Base-by-base conservation (phyloP, 2,329 filamentous ascomycete species). In the Penicillium expansum region DNA sequence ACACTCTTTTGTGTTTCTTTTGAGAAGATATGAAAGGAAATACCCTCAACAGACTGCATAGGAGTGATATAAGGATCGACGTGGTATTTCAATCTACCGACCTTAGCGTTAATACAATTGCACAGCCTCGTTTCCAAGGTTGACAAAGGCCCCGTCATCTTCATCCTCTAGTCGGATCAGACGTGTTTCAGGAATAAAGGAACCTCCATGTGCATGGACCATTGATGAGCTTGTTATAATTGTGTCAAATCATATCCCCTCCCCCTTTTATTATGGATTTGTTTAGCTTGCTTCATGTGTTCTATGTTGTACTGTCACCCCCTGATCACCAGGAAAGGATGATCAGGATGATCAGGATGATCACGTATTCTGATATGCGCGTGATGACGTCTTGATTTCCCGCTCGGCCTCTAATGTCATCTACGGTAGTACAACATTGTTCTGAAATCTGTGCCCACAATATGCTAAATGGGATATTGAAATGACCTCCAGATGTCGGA, bases 71-170 rank as follows among this genome's bases (percentile, higher is more conserved):
- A 39, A 47, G 27, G 59, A 61, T 61, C 59, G 47, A 42, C 56
- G 27, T 16, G 10, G 9, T 11, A 47, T 52, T 41, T 30, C 30
- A 53, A 58, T 60, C 57, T 38, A 51, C 43, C 47, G 13, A 51
- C 14, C 20, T 42, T 38, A 16, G 47, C 27, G 55, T 58, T 59
- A 44, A 38, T 44, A 42, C 45, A 35, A 37, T 49, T 59, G 60
- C 60, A 62, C 60, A 61, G 60, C 60, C 60, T 57, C 56, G 29
- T 51, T 54, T 18, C 9, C 35, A 13, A 38, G 35, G 35, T 18
- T 14, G 47, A 29, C 33, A 45, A 10, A n/a, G 22, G 20, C 24
- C 18, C 52, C 32, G 24, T 54, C 20, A 37, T 38, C 41, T 37
- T 27, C n/a, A 30, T 42, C 9, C 0, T 55, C 47, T 43, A n/a